Conservation (phyloP, 2,329 filamentous ascomycete species). For the Pseudogymnoascus sp. region DNA sequence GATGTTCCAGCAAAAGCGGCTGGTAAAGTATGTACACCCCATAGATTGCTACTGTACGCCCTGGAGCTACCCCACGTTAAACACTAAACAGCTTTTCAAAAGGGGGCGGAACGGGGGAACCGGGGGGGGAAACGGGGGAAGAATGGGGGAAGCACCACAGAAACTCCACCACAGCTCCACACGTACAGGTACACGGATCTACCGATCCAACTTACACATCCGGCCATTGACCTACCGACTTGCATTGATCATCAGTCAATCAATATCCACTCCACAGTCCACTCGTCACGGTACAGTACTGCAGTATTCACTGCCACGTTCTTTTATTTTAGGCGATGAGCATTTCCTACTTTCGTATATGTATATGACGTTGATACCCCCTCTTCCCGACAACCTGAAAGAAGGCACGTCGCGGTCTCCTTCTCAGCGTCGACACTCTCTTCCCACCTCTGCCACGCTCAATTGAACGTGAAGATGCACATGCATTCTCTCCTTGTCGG, state of each 20-base stretch:
- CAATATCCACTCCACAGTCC: not conserved
- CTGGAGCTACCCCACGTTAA: not conserved
- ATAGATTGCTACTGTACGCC: not conserved
- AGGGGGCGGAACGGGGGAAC: not conserved
- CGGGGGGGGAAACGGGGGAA: not conserved
- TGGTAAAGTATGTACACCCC: not conserved
- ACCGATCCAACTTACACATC: not conserved
- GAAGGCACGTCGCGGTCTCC: not conserved
- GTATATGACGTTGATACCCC: not conserved
- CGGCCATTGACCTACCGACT: not conserved
- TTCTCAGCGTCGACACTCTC: constrained; percentile 4
- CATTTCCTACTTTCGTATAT: not conserved
- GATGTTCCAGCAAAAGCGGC: not conserved
- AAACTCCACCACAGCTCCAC: not conserved
- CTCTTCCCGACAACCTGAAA: not conserved
- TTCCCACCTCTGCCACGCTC: not conserved
- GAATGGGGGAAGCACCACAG: not conserved
- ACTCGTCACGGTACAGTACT: not conserved
- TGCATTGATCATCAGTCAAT: not conserved
- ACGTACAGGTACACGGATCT: not conserved
- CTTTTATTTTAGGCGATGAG: not conserved
- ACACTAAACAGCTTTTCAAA: not conserved
- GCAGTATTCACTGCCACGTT: constrained; percentile 4
- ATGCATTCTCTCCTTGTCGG: not conserved
- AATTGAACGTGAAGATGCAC: constrained; percentile 3